These are phyloP conservation scores for Podospora pseudopauciseta DNA, from an alignment of 495 filamentous ascomycete species.

Conservation along the genomic window DNA sequence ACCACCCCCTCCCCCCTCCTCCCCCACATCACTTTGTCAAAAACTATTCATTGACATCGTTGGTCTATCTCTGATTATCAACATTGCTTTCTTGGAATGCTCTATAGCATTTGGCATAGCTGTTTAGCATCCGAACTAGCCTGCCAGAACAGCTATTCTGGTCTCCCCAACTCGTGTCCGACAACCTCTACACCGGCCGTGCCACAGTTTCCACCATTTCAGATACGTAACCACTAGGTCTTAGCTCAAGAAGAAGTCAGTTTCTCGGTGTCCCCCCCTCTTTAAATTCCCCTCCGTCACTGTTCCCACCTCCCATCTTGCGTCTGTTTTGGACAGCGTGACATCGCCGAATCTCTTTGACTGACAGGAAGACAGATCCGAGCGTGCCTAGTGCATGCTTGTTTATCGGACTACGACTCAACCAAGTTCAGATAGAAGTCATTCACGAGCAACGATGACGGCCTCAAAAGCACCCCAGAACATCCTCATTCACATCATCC, in stretches of 20 bases:
- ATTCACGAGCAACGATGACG: constrained; percentile 25
- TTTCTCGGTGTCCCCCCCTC: background rate
- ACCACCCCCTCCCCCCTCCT: background rate
- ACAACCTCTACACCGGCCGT: background rate
- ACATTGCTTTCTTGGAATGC: background rate
- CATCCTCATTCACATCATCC: constrained; percentile 58
- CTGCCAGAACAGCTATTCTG: background rate
- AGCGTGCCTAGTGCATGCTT: background rate
- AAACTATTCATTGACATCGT: background rate
- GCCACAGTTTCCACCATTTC: no score
- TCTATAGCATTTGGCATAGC: background rate
- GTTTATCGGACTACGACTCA: background rate
- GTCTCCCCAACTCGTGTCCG: background rate
- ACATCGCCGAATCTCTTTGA: background rate
- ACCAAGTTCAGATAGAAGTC: no score
- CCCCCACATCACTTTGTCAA: background rate
- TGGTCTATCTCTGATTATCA: background rate
- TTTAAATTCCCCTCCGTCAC: no score
- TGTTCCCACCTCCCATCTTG: no score
- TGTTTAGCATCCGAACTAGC: background rate
- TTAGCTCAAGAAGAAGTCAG: no score
- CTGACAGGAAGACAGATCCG: background rate
- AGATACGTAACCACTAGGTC: no score
- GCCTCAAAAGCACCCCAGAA: constrained; percentile 34
- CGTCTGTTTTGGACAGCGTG: background rate